Conservation (phyloP, 371 early-diverging fungal genomes). For the Apophysomyces elegans region DNA sequence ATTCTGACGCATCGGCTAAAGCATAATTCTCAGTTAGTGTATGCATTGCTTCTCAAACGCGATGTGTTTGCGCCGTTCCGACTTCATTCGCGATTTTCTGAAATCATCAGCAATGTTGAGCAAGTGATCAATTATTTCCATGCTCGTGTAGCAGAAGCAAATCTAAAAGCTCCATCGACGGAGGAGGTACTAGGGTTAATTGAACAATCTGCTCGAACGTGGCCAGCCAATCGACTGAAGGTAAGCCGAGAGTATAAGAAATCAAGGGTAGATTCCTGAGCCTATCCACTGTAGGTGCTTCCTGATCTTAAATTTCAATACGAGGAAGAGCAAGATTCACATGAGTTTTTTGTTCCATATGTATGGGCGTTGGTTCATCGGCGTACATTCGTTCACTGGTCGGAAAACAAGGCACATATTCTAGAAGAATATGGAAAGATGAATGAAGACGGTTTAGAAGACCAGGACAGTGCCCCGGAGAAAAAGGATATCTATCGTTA, state of each 20-base stretch:
- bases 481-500: background rate
- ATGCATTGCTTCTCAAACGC: conserved; percentile 70
- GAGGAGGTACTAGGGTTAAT: conserved; percentile 69
- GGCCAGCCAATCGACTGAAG: conserved; percentile 64
- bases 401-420: conserved; percentile 64
- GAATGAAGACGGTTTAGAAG: conserved; percentile 22
- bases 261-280: background rate
- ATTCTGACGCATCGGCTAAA: conserved; percentile 65
- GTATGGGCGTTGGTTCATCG: conserved; percentile 70
- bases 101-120: conserved; percentile 69
- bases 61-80: conserved; percentile 68
- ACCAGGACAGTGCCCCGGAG: background rate
- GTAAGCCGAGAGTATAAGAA: conserved; percentile 23
- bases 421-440: conserved; percentile 51
- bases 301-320: conserved; percentile 71
- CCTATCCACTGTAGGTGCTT: conserved; percentile 29
- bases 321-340: conserved; percentile 65
- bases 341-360: conserved; percentile 73
- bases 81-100: conserved; percentile 54
- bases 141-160: conserved; percentile 65
- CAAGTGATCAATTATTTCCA: conserved; percentile 69
- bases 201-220: conserved; percentile 69
- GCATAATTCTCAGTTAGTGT: conserved; percentile 74
- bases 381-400: conserved; percentile 71
- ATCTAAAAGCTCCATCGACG: conserved; percentile 68